Base-by-base conservation (phyloP, 805 yeast genomes). In the Candida suzukii region DNA sequence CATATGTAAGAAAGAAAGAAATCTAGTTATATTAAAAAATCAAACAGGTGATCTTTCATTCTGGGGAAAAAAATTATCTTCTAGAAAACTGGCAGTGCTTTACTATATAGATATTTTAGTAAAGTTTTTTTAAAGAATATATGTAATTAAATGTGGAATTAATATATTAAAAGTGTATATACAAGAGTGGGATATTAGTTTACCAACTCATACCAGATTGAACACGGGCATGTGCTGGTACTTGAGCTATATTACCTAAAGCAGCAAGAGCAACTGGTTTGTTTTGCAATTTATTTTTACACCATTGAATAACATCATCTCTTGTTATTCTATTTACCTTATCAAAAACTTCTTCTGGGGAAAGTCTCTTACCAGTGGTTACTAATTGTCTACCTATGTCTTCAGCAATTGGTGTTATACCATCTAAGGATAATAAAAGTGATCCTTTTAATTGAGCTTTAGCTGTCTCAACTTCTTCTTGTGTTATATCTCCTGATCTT, bases 381-480 rank as follows among this genome's bases (percentile, higher is more conserved):
- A 93, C 95, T 42, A 93, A 71, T 63, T 93, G 99, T 64, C 99
- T 81, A 22, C 99, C 99, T 52, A 93, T 88, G 63, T 93, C 98
- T 66, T 93, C 99, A 26, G 97, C 97, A 38, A 88, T 79, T 7
- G 97, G 91, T 8, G 98, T 88, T 13, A 96, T 81, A 46, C 96
- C 96, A 62, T 93, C 99, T 36, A 93, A 71, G 6, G 96, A 85
- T 42, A 93, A 70, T 39, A 93, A 71, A 41, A 93, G 70, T 0
- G 96, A 86, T 1, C 98, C 98, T 66, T 91, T 90, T 49, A 93
- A 71, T 65, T 90, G 97, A 2, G 96, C 80, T 66, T 93, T 93
- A 12, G 98, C 95, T 42, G 96, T 80, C 60, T 82, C 95, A 12
- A 93, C 93, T 66, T 93, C 98, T 36, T 78, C 86, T 19, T 78